Base-by-base conservation (phyloP, 1,284 basidiomycete species). In the Marasmius sp. region DNA sequence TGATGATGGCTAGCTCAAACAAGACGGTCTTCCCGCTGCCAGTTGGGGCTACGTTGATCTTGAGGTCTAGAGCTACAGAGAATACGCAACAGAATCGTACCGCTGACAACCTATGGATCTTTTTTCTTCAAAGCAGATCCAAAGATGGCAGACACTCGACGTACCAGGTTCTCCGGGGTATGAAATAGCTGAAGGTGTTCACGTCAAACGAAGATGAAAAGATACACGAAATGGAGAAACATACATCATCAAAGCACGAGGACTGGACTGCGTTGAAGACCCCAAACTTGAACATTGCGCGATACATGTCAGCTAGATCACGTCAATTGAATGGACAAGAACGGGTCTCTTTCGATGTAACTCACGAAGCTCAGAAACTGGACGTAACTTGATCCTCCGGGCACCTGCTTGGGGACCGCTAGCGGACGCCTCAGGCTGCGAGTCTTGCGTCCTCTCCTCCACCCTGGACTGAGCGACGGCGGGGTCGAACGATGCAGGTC, bases 21-120 rank as follows among this genome's bases (percentile, higher is more conserved):
- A 98, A 76, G 0, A 92, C 94, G 0, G 96, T 95, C 76, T 97
- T 97, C 33, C 95, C 95, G 52, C 93, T 92, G 27, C 95, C 93
- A 7, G 95, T 97, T 0, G 95, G 95, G 1, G 95, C 95, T 89
- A 70, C 16, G 34, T 58, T 56, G 41, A 47, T 53, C 51, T 38
- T 38, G 55, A n/a, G 59, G 57, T 57, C 45, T 59, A 48, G 63
- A 53, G 67, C 61, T 18, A 49, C 57, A 37, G 34, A 48, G 11
- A 37, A 57, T 48, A 47, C 10, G 11, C 43, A 34, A 27, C 27
- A 27, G 52, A 55, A 38, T 62, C 78, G 60, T 71, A 93, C 92
- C 90, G 67, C 91, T 92, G 41, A 94, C 85, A 55, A 94, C 88
- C 85, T 94, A 59, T 2, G 16, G 33, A 22, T n/a, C 33, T 49